phyloP scores from a whole-genome alignment of 2,329 filamentous ascomycete genomes.

The Rutstroemia sp. region DNA sequence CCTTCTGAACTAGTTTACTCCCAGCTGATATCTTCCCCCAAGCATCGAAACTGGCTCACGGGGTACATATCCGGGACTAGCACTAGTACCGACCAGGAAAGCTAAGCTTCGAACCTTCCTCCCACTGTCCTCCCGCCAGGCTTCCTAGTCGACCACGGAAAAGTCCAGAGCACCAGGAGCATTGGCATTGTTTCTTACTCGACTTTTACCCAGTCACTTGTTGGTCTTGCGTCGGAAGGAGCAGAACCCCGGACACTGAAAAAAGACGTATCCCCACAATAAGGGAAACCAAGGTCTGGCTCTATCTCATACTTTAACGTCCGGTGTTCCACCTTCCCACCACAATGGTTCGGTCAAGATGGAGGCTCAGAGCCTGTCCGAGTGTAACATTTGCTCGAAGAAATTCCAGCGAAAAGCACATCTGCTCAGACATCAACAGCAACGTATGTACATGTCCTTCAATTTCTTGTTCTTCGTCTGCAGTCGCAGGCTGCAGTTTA shows the following conservation, averaged over 20 bases:
- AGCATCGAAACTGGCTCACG: too few species aligned
- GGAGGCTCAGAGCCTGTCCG: conserved; percentile 29
- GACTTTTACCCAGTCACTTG: not conserved
- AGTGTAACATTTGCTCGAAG: conserved; percentile 29
- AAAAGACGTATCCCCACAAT: conserved; percentile 3
- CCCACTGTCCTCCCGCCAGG: not conserved
- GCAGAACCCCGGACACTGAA: not conserved
- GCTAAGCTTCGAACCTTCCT: too few species aligned
- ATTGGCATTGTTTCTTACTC: not conserved
- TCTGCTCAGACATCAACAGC: conserved; percentile 28
- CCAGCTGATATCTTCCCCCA: too few species aligned
- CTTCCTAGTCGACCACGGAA: not conserved
- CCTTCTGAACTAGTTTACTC: too few species aligned
- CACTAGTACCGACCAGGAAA: too few species aligned
- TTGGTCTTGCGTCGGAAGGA: conserved; percentile 4
- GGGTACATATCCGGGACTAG: too few species aligned
- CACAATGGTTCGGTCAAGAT: conserved; percentile 23
- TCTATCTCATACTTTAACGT: conserved; percentile 1
- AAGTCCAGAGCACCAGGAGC: not conserved
- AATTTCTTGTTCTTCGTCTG: not conserved
- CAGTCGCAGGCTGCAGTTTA: not conserved
- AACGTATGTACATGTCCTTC: conserved; percentile 20
- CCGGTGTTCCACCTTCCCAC: conserved; percentile 11
- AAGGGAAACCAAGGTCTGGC: not conserved
- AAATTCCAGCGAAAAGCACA: conserved; percentile 30